Evolutionary conservation across 2,329 filamentous ascomycete genomes (phyloP), one percentile per base, ranked within the genome.

Genomic region (Sporothrix brunneoviolacea): DNA sequence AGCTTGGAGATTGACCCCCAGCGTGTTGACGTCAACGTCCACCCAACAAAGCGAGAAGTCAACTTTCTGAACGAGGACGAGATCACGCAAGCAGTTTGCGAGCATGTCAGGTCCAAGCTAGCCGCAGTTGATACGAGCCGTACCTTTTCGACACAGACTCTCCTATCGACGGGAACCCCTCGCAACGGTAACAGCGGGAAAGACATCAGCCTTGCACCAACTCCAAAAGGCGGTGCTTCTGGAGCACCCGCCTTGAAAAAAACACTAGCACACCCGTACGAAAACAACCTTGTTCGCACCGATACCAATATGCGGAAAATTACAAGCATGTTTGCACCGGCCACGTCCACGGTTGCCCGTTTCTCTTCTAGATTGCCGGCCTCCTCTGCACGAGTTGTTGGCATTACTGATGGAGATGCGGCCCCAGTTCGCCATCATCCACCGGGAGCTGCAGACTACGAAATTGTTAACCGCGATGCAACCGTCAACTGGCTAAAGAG

Each of bases 41-140:
- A 98, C 65, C 93, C 93, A 0, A 98, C 93, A 0, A 98, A 98
- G 66, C 79, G 89, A 45, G 91, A 98, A 64, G 93, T 98, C 18
- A 93, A 97, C 62, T 97, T 98, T 60, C 75, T 98, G 19, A 95
- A 97, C 55, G 93, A 98, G 64, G 93, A 98, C 56, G 93, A 98
- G 59, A 95, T 98, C 40, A 86, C 93, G 41, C 87, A 93, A 56
- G 78, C 80, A 13, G 83, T 98, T 4, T 96, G 91, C 68, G 80
- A 84, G 54, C 80, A 87, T 48, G 86, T 98, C 19, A 80, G 87
- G 47, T 75, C 80, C 8, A 85, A 85, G 58, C 76, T 98, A 4
- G 86, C 89, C 10, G 84, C 85, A 44, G 91, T 97, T 7, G 93
- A 98, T 65, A 91, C 87, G 19, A 97, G 91, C 62, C 84, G 93